Conservation (phyloP, 2,329 filamentous ascomycete species). For the Cladosporium cucumerinum region DNA sequence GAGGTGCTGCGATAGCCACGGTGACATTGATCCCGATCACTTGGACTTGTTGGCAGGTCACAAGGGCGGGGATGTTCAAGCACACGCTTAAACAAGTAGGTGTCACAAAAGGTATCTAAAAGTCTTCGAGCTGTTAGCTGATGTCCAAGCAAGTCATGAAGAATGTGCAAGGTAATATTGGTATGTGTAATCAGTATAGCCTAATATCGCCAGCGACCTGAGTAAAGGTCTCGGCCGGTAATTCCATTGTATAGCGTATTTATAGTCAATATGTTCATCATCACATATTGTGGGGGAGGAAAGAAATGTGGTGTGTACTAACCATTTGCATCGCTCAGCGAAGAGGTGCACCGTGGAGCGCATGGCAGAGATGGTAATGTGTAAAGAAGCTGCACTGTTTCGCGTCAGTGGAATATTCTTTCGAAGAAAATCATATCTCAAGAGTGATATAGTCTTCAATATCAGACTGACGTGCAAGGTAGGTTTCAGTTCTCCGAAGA, state of each 20-base stretch:
- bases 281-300: conserved; percentile 18
- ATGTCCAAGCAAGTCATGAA: conserved; percentile 1
- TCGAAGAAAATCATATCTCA: background rate
- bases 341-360: background rate
- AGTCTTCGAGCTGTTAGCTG: conserved; percentile 9
- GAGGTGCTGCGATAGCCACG: conserved; percentile 1
- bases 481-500: conserved; percentile 72
- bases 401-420: conserved; percentile 1
- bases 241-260: conserved; percentile 77
- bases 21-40: background rate
- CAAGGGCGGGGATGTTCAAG: background rate
- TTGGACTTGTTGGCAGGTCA: background rate
- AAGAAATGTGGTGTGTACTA: background rate
- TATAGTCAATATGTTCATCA: conserved; percentile 57
- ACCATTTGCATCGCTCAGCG: conserved; percentile 8
- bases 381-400: conserved; percentile 8
- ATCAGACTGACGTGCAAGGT: conserved; percentile 87
- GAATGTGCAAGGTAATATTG: conserved; percentile 3
- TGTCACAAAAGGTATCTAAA: background rate
- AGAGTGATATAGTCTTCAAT: conserved; percentile 8
- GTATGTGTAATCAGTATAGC: conserved; percentile 18
- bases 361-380: background rate
- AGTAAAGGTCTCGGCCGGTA: conserved; percentile 75
- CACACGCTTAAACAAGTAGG: no score
- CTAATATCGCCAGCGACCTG: conserved; percentile 69